phyloP scores from a whole-genome alignment of 1,284 basidiomycete genomes.

The Cutaneotrichosporon sp. region DNA sequence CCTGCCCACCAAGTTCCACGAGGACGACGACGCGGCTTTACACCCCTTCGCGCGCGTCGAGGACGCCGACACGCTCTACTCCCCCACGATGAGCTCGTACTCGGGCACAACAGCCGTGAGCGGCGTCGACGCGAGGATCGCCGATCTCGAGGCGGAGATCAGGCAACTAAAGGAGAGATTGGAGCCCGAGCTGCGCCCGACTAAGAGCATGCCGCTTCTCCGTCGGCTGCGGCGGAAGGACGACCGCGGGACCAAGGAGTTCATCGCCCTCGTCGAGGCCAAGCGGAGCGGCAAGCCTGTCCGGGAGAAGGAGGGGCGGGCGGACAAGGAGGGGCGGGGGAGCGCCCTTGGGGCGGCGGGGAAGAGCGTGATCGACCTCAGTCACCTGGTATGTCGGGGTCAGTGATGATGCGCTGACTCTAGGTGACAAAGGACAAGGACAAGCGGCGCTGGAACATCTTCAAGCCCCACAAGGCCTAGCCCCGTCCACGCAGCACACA shows the following conservation, averaged over 20 bases:
- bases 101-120: neutral
- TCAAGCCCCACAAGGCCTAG: neutral
- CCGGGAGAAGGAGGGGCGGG: neutral
- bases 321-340: too few species aligned
- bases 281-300: neutral
- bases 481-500: too few species aligned
- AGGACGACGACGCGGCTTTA: neutral
- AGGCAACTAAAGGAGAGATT: neutral
- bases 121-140: constrained; percentile 1
- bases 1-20: neutral
- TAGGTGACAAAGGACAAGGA: neutral
- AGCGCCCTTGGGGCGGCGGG: neutral
- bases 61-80: neutral
- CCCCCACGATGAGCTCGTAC: neutral
- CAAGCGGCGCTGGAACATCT: neutral
- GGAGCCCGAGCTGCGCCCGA: neutral
- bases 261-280: neutral
- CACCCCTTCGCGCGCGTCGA: neutral
- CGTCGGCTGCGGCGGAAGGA: neutral
- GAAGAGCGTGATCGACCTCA: neutral
- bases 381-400: neutral
- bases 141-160: constrained; percentile 1
- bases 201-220: neutral
- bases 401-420: neutral
- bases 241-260: neutral